These are phyloP conservation scores for Melastoma candidum DNA, from an alignment of 441 rosid species.

Conservation along the genomic window DNA sequence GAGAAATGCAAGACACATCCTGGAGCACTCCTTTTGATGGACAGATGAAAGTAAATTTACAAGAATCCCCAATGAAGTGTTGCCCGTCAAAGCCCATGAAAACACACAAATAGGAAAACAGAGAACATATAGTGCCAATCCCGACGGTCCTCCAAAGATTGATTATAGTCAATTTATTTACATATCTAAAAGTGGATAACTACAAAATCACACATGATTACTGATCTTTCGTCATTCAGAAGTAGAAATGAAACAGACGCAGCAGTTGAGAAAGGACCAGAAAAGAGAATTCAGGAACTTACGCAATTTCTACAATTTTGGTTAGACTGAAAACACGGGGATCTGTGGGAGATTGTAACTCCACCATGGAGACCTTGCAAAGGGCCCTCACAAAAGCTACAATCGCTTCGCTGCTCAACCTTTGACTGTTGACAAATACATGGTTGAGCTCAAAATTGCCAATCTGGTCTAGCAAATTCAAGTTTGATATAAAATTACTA, in stretches of 20 bases:
- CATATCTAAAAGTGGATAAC: no score
- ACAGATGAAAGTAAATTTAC: background rate
- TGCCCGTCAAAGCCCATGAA: background rate
- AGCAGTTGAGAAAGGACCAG: conserved; percentile 3
- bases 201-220: no score
- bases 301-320: conserved; percentile 98
- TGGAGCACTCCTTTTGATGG: background rate
- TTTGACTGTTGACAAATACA: conserved; percentile 93
- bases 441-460: conserved; percentile 91
- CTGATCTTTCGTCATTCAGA: background rate
- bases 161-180: no score
- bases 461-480: conserved; percentile 97
- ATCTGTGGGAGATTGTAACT: conserved; percentile 94
- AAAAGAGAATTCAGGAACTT: conserved; percentile 26
- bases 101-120: no score
- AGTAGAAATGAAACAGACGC: background rate
- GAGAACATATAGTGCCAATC: no score
- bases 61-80: background rate
- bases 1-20: background rate
- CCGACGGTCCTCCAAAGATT: no score
- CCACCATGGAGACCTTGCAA: conserved; percentile 91
- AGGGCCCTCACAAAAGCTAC: conserved; percentile 95
- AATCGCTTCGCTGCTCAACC: conserved; percentile 90
- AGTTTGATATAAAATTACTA: conserved; percentile 66
- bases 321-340: conserved; percentile 99